These are phyloP conservation scores for Carallia pectinifolia DNA, from an alignment of 345 rosid genomes.

Conservation along the genomic window DNA sequence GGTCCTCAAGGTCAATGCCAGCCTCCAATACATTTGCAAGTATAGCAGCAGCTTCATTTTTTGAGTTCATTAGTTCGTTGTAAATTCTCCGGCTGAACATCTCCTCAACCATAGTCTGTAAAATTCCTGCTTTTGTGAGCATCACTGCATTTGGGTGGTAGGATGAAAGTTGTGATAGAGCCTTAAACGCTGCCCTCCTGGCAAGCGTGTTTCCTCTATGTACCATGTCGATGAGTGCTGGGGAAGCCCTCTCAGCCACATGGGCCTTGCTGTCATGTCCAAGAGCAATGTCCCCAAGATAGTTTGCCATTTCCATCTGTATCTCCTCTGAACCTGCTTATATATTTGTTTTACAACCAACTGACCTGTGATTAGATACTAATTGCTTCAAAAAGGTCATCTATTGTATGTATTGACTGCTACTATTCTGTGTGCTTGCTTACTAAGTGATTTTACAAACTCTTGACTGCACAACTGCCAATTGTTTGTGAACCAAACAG, in stretches of 20 bases:
- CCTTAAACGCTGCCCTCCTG: conserved; percentile 62
- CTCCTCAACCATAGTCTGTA: conserved; percentile 69
- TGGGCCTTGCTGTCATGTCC: conserved; percentile 54
- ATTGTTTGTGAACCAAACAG: neutral
- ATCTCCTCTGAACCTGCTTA: conserved; percentile 62
- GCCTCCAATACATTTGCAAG: conserved; percentile 78
- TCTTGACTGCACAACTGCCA: neutral
- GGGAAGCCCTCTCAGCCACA: conserved; percentile 68
- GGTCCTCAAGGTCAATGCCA: conserved; percentile 52
- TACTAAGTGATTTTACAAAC: too few species aligned
- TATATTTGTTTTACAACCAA: conserved; percentile 3
- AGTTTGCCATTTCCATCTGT: conserved; percentile 68
- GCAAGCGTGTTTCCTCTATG: conserved; percentile 48
- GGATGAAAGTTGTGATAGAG: conserved; percentile 66
- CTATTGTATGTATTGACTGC: too few species aligned
- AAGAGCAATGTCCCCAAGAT: conserved; percentile 62
- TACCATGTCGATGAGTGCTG: conserved; percentile 61
- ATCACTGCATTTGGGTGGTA: conserved; percentile 56
- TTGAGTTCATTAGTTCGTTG: conserved; percentile 58
- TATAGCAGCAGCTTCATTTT: conserved; percentile 65
- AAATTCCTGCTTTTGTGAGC: conserved; percentile 56
- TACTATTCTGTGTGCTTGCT: too few species aligned
- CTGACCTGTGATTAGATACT: neutral
- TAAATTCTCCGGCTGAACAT: conserved; percentile 53
- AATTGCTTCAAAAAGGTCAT: too few species aligned